Base-by-base conservation (phyloP, 352 stramenopile species). In the Globisporangium alternatum region DNA sequence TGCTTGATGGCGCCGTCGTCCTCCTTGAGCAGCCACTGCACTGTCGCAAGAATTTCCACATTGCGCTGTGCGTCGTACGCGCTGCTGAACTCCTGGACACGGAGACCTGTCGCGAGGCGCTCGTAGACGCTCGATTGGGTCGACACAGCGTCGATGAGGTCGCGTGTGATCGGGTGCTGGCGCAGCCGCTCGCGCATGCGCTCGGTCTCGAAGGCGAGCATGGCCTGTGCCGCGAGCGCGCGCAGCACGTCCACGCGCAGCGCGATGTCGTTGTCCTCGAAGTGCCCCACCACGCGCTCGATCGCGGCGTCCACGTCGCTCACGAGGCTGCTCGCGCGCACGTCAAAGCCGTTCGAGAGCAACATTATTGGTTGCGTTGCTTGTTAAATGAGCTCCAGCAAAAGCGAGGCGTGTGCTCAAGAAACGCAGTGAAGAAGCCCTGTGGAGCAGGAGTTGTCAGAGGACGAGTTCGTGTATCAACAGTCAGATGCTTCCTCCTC, bases 191-290 rank as follows among this genome's bases (percentile, higher is more conserved):
- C 74, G 33, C 80, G 80, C 56, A 90, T 65, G 25, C 81, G 77
- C 58, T 86, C 75, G 43, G 78, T 90, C 74, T 91, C 81, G 62
- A 88, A 89, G 21, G 78, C 75, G 45, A 91, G 72, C 60, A 77
- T 77, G 31, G 84, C 74, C 58, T 91, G 81, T 39, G 65, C 68
- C 35, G 77, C 78, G 41, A 93, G 69, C 8, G 73, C 74, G 15
- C 84, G 80, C 55, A 93, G 68, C 58, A 89, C 81, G 48, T 93
- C 84, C 22, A 89, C 58, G 19, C 84, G 81, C 64, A 93, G 61
- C 25, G 81, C 84, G 37, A 88, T 41, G 55, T 93, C 80, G 56
- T 75, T 81, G 30, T 83, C 74, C 49, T 93, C 84, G 47, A 93
- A 90, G 37, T 93, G 78, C 25, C 76, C 60, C 9, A 93, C 80